These are phyloP conservation scores for Mallotus repandus DNA, from an alignment of 441 rosid genomes.

Conservation along the genomic window DNA sequence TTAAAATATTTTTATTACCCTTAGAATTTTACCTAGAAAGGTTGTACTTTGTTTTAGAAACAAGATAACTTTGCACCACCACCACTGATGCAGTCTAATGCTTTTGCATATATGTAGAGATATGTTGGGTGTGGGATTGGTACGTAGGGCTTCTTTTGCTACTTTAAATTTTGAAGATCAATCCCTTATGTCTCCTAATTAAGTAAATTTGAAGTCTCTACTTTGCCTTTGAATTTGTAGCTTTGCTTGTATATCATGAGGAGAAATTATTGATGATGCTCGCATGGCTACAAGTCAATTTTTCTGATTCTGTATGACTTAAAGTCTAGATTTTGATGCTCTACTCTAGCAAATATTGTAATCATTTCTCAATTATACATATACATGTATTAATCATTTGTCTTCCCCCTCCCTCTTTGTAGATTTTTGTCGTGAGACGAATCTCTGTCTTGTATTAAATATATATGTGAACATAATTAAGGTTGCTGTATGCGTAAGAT, in stretches of 20 bases:
- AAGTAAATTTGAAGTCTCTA: background rate
- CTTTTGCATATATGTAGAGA: background rate
- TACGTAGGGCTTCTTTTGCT: constrained; percentile 4
- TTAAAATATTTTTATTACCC: too few species aligned
- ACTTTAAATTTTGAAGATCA: background rate
- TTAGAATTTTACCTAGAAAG: too few species aligned
- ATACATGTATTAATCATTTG: too few species aligned
- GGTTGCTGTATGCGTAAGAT: too few species aligned
- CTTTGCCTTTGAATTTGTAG: constrained; percentile 7
- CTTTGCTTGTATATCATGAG: background rate
- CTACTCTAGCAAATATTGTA: background rate
- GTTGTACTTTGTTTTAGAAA: too few species aligned
- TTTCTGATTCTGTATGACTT: background rate
- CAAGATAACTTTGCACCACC: too few species aligned
- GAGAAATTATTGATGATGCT: background rate
- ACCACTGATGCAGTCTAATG: background rate
- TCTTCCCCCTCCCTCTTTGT: too few species aligned
- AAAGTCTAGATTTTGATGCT: background rate
- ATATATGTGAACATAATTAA: too few species aligned
- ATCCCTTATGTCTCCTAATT: background rate
- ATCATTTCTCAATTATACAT: background rate
- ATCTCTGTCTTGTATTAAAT: too few species aligned
- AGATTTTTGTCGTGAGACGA: too few species aligned
- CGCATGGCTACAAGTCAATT: too few species aligned
- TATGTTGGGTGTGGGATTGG: background rate